phyloP scores from a whole-genome alignment of 1,284 basidiomycete species.

The Athelia psychrophila region DNA sequence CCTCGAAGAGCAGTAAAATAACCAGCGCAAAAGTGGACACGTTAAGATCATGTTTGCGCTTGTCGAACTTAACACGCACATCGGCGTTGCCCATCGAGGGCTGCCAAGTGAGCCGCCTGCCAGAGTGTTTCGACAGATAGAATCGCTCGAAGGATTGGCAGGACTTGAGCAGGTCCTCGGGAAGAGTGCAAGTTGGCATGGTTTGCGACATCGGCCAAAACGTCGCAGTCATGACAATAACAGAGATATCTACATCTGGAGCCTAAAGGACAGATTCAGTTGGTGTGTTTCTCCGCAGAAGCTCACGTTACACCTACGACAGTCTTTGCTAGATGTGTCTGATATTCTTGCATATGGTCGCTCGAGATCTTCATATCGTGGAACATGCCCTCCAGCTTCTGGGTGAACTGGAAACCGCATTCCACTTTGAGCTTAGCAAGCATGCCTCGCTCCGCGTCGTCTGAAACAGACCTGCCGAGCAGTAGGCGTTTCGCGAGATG shows the following conservation, averaged over 20 bases:
- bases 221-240: slow-evolving; percentile 90
- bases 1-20: slow-evolving; percentile 88
- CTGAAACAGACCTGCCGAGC: slow-evolving; percentile 84
- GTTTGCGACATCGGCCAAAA: slow-evolving; percentile 86
- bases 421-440: slow-evolving; percentile 97
- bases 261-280: slow-evolving; percentile 37
- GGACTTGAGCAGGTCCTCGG: slow-evolving; percentile 59
- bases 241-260: slow-evolving; percentile 76
- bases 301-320: slow-evolving; percentile 37
- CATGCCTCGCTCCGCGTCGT: slow-evolving; percentile 98
- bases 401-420: slow-evolving; percentile 95
- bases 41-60: slow-evolving; percentile 85
- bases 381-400: slow-evolving; percentile 99
- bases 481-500: slow-evolving; percentile 94
- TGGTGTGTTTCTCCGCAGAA: slow-evolving; percentile 1
- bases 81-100: slow-evolving; percentile 92
- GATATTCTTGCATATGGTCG: slow-evolving; percentile 82
- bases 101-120: slow-evolving; percentile 92
- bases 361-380: slow-evolving; percentile 92
- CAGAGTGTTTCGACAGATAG: slow-evolving; percentile 88
- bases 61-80: slow-evolving; percentile 81
- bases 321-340: slow-evolving; percentile 52
- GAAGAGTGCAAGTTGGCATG: slow-evolving; percentile 64
- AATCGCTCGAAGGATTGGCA: slow-evolving; percentile 85
- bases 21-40: slow-evolving; percentile 90